Percentiles rank a stretch among this genome's conserved stretches.
phyloP scores from a whole-genome alignment of 2,329 filamentous ascomycete species.

The Aspergillus fijiensis region DNA sequence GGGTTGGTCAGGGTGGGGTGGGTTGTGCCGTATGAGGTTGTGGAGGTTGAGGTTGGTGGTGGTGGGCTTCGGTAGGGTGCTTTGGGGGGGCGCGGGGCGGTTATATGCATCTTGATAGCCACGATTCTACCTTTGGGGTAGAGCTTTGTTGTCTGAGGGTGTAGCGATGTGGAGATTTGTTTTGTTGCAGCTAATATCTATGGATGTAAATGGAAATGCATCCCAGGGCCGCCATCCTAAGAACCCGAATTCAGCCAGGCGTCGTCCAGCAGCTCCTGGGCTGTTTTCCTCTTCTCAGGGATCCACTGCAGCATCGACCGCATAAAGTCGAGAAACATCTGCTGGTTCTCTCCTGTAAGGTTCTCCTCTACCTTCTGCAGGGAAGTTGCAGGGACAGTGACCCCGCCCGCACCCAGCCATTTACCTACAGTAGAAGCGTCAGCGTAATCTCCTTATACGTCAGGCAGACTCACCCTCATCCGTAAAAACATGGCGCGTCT shows the following conservation, averaged over 20 bases:
- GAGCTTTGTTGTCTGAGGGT: too few species aligned
- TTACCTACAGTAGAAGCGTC: not conserved
- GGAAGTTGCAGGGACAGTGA: not conserved
- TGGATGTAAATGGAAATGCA: too few species aligned
- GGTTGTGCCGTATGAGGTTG: not conserved
- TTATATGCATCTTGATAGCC: too few species aligned
- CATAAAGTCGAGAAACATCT: slow-evolving; percentile 21
- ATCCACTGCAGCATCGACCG: slow-evolving; percentile 24
- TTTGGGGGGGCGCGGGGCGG: too few species aligned
- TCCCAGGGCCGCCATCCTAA: too few species aligned
- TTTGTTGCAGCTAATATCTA: too few species aligned
- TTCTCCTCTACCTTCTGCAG: slow-evolving; percentile 12
- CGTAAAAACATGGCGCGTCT: not conserved
- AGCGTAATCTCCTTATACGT: not conserved
- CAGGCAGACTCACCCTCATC: not conserved
- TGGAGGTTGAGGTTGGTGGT: not conserved
- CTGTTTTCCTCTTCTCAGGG: slow-evolving; percentile 21
- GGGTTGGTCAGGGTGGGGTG: not conserved
- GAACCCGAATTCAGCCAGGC: slow-evolving; percentile 14
- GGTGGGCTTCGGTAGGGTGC: too few species aligned
- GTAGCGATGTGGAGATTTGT: too few species aligned
- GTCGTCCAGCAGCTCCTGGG: slow-evolving; percentile 20
- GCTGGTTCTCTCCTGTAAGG: slow-evolving; percentile 15
- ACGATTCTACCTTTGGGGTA: too few species aligned
- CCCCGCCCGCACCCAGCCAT: slow-evolving; percentile 1